These are phyloP conservation scores for Andrographis paniculata DNA, from an alignment of 305 asterid genomes.

Conservation along the genomic window DNA sequence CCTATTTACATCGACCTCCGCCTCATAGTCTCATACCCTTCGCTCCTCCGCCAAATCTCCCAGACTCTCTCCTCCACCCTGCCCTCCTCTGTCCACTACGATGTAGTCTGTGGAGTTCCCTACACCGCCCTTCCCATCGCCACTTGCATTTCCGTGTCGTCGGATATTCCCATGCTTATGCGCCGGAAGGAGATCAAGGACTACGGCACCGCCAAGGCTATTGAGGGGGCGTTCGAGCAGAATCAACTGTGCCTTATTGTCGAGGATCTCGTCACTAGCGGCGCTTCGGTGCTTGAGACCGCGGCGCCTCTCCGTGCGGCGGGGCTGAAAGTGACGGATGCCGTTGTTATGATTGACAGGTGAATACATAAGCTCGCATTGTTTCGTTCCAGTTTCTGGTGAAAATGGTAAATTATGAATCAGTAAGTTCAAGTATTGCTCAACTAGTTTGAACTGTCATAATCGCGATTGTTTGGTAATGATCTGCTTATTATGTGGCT, in stretches of 20 bases:
- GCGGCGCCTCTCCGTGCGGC: slow-evolving; percentile 81
- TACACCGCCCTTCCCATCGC: slow-evolving; percentile 97
- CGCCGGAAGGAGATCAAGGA: slow-evolving; percentile 94
- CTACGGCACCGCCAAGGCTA: slow-evolving; percentile 84
- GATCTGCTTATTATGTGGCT: too few relatives aligned
- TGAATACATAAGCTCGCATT: slow-evolving; percentile 9
- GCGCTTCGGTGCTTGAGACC: slow-evolving; percentile 89
- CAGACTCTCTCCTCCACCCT: slow-evolving; percentile 49
- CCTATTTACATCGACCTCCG: slow-evolving; percentile 96
- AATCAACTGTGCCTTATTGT: slow-evolving; percentile 63
- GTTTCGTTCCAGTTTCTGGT: too few relatives aligned
- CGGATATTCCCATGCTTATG: slow-evolving; percentile 83
- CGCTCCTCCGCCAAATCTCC: slow-evolving; percentile 71
- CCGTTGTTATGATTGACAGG: slow-evolving; percentile 87
- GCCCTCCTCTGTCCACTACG: slow-evolving; percentile 54
- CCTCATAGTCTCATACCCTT: slow-evolving; percentile 78
- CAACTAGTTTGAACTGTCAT: too few relatives aligned
- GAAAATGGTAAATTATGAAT: too few relatives aligned
- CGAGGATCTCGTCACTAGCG: slow-evolving; percentile 95
- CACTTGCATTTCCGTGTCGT: slow-evolving; percentile 60
- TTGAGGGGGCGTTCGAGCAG: slow-evolving; percentile 62
- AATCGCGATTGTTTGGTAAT: too few relatives aligned
- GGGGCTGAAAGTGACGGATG: slow-evolving; percentile 79
- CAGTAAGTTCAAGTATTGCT: too few relatives aligned
- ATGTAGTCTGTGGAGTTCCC: slow-evolving; percentile 88